Conservation (phyloP, 2,329 filamentous ascomycete genomes). For the Colletotrichum liaoningense region DNA sequence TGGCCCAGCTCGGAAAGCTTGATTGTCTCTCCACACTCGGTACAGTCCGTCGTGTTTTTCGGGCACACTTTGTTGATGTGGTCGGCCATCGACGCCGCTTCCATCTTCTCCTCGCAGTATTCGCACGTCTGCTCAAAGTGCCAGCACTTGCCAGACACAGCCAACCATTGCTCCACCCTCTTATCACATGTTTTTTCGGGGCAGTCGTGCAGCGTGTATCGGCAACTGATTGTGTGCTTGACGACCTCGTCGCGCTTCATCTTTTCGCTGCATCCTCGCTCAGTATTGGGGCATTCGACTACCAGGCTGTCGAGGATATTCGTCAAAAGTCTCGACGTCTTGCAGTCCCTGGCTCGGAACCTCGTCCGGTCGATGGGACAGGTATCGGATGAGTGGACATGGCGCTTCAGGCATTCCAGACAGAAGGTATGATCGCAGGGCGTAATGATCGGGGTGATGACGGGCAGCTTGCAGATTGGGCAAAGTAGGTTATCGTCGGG, state of each 20-base stretch:
- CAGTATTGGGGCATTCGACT: constrained; percentile 68
- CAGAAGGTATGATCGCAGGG: constrained; percentile 76
- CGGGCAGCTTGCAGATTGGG: constrained; percentile 69
- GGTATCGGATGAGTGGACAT: constrained; percentile 53
- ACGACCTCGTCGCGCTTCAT: constrained; percentile 66
- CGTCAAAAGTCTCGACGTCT: constrained; percentile 59
- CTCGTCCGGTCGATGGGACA: constrained; percentile 71
- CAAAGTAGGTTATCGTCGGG: constrained; percentile 61
- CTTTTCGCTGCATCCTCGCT: constrained; percentile 61
- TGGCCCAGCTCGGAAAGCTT: constrained; percentile 57
- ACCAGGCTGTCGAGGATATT: constrained; percentile 71
- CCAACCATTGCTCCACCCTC: constrained; percentile 61
- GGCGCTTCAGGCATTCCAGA: constrained; percentile 63
- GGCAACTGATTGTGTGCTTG: constrained; percentile 68
- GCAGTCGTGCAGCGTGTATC: constrained; percentile 67
- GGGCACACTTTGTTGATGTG: constrained; percentile 57
- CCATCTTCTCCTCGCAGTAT: constrained; percentile 64
- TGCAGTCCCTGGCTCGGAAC: constrained; percentile 39
- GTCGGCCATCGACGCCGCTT: constrained; percentile 59
- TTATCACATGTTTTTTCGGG: constrained; percentile 63
- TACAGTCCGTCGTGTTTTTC: constrained; percentile 60
- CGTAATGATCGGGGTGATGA: constrained; percentile 71
- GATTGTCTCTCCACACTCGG: constrained; percentile 59
- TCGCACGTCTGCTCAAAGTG: constrained; percentile 64
- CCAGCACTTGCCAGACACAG: constrained; percentile 54